These are phyloP conservation scores for Alloteropsis semialata DNA, from an alignment of 176 grass and related monocot species.

Conservation along the genomic window DNA sequence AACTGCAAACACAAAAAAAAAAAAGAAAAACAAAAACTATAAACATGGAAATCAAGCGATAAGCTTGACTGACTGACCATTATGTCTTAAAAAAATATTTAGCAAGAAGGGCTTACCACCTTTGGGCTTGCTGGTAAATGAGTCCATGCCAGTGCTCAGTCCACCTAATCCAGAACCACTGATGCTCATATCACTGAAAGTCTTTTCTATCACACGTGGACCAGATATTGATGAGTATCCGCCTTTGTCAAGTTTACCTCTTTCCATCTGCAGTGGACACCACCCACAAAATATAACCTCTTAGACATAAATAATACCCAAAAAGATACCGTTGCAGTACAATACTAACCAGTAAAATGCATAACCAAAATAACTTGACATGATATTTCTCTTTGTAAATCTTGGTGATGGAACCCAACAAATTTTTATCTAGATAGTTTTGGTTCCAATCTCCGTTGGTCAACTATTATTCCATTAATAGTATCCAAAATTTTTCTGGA, in stretches of 20 bases:
- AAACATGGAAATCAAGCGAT: not conserved
- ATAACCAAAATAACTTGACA: not conserved
- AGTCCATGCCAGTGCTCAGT: conserved; percentile 56
- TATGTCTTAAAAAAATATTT: not conserved
- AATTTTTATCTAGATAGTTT: not conserved
- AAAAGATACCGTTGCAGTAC: conserved; percentile 12
- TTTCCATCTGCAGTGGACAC: conserved; percentile 63
- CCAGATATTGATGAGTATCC: conserved; percentile 76
- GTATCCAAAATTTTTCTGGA: not conserved
- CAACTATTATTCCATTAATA: not conserved
- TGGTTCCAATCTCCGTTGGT: not conserved
- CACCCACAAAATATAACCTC: not conserved
- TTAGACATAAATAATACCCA: conserved; percentile 18
- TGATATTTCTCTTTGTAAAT: not conserved
- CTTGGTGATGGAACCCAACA: not conserved
- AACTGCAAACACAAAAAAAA: too few relatives aligned
- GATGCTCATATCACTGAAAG: conserved; percentile 66
- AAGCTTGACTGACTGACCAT: not conserved
- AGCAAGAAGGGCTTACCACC: conserved; percentile 7
- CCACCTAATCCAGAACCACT: conserved; percentile 60
- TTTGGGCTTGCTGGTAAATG: conserved; percentile 68
- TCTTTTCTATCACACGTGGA: conserved; percentile 56
- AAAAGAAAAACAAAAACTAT: not conserved
- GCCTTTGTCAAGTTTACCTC: conserved; percentile 74
- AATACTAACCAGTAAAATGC: not conserved